Base-by-base conservation (phyloP, 106 monocot species). In the Xerophyta viscosa region DNA sequence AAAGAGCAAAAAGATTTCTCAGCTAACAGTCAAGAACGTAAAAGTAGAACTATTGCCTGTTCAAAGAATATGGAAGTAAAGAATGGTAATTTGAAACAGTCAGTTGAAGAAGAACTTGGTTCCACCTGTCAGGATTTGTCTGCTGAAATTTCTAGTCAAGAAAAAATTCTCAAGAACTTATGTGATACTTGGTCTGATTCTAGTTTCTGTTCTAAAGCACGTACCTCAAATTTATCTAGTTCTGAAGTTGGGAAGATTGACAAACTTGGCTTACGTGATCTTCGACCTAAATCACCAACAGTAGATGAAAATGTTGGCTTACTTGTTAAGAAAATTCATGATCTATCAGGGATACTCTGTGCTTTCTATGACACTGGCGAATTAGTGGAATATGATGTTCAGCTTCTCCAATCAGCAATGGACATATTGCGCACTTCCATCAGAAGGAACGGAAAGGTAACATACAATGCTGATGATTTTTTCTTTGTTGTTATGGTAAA, bases 301-400 rank as follows among this genome's bases (percentile, higher is more conserved):
- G 23, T 12, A 48, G 39, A 41, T 23, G 27, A 42, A 54, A 61
- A 72, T 61, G 23, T 15, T 51, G 21, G 22, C 15, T 11, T 52
- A 15, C 44, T 77, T 65, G 44, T 82, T 41, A 61, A 73, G 46
- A 62, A 64, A 48, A 65, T 82, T 63, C 72, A 57, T 58, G 24
- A 45, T 58, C 36, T 72, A 17, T 67, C 67, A 20, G 42, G 54
- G 36, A 45, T 43, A 67, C 72, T 25, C 29, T 67, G 48, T 52
- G 20, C 41, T 20, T 42, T 17, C 23, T 33, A 27, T 48, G 42
- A 54, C 26, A 33, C 36, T 37, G 31, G 27, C 41, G 36, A 50
- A 56, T 18, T 72, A 21, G 62, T 46, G 23, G 57, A 57, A 15
- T 25, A 46, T 54, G 72, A 67, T 42, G 17, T 31, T 37, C 46